Base-by-base conservation (phyloP, 257 asterid genomes). In the Solanum verrucosum region DNA sequence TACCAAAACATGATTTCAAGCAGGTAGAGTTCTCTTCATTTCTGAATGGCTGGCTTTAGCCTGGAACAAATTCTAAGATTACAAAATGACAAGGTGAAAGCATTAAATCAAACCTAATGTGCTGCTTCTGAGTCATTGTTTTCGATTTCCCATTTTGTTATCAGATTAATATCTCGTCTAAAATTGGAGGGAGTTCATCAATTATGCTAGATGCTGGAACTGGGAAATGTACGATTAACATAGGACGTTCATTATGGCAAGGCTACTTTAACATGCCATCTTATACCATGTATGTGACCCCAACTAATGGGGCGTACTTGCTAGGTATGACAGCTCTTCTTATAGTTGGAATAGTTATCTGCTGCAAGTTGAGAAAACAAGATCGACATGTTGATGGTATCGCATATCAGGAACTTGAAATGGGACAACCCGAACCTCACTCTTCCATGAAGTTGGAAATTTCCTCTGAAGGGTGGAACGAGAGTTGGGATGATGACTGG, bases 401-500 rank as follows among this genome's bases (percentile, higher is more conserved):
- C 52, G 88, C 92, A 74, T 95, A 95, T 90, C 91, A 89, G 23
- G 97, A 89, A 89, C 93, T 94, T 84, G 95, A 95, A 90, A 93
- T 95, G 97, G 93, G 92, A 83, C 88, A 88, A 60, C 88, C 86
- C 65, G 91, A 90, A 29, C 12, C 87, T 13, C 67, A 85, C 2
- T 81, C 94, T 74, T 86, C 93, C 4, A 59, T 56, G 27, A 84
- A 88, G 16, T 82, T 87, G 12, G 95, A 90, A 86, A 27, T 29
- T 27, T 63, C 90, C 10, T 59, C 86, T 15, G 92, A 91, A 7
- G 90, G 91, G 25, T 94, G 98, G 95, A 94, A 92, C 85, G 90
- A 94, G 34, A 87, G 90, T 68, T 95, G 98, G 98, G 95, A 91
- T 34, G 95, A 90, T 16, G 93, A 92, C 37, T 94, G 97, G 97